Evolutionary conservation across 148 eudicot species (phyloP), one percentile per base, ranked within the genome.

Genomic region (Chenopodium quinoa): DNA sequence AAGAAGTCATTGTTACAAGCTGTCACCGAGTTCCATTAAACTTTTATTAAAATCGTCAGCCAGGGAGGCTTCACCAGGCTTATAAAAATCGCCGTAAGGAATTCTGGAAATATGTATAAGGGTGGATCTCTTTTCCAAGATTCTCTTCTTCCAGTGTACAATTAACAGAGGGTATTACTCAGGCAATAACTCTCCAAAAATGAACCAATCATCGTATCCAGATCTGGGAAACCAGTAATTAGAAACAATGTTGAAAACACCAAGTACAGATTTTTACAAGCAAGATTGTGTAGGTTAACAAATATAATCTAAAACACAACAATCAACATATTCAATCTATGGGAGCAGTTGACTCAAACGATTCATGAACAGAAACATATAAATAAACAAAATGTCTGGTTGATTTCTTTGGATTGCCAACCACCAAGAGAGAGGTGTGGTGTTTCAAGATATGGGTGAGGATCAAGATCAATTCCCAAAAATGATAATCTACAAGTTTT

Each of bases 1-100:
- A 80, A 69, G 73, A 79, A 40, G 58, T 71, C 70, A 76, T 23
- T 80, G 80, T 81, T 84, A 84, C 83, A 73, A 60, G 48, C 63
- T 75, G 62, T 44, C 68, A 79, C 40, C 23, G 63, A 68, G 73
- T 64, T 75, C 47, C 46, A 27, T 4, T 73, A 80, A 74, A 54
- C 50, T 64, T 60, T 62, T 46, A 70, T 62, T 20, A 67, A 40
- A 47, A 75, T 79, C 54, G 25, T 48, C 56, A 76, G 56, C 52
- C 79, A 75, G n/a, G 78, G 75, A 75, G 46, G 69, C 82, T 65
- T 47, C 76, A 66, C 32, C 50, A 56, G 60, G 75, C 50, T 74
- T 25, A 48, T 74, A 69, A 40, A 65, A 73, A 68, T 12, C 50
- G 25, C 66, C 50, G 22, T 12, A 10, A 22, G 17, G 27, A 75